A percentile compares a stretch with the other conserved stretches of the same genome.
phyloP scores from a whole-genome alignment of 2,329 filamentous ascomycete genomes.

The Phyllachora maydis region DNA sequence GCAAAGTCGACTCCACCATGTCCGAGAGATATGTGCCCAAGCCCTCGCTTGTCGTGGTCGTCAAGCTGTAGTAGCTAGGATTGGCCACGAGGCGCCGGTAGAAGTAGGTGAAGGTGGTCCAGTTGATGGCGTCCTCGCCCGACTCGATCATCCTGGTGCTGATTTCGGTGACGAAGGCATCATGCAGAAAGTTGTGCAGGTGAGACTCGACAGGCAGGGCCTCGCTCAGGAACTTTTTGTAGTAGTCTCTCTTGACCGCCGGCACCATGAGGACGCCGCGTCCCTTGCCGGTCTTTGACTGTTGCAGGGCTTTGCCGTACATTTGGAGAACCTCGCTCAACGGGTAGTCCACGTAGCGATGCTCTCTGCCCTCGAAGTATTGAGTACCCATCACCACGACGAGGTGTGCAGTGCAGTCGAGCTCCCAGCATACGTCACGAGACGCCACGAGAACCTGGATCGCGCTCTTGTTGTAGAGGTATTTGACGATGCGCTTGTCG shows the following conservation, averaged over 20 bases:
- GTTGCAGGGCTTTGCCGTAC: constrained; percentile 81
- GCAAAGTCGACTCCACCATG: constrained; percentile 78
- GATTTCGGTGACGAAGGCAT: constrained; percentile 92
- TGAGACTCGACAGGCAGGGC: constrained; percentile 91
- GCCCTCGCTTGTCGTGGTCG: constrained; percentile 74
- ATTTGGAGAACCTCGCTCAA: constrained; percentile 90
- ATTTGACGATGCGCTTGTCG: constrained; percentile 85
- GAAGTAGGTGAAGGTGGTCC: constrained; percentile 97
- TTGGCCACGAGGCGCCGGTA: constrained; percentile 89
- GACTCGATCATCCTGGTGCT: constrained; percentile 91
- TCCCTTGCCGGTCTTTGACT: constrained; percentile 46
- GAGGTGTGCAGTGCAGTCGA: constrained; percentile 71
- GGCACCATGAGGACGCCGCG: constrained; percentile 95
- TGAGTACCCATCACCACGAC: constrained; percentile 97
- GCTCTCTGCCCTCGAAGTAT: constrained; percentile 89
- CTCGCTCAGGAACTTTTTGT: constrained; percentile 96
- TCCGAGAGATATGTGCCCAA: constrained; percentile 91
- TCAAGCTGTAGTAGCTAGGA: constrained; percentile 86
- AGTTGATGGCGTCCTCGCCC: constrained; percentile 92
- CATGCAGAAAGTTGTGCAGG: constrained; percentile 75
- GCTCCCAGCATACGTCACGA: constrained; percentile 89
- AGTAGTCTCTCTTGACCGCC: constrained; percentile 86
- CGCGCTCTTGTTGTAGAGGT: constrained; percentile 74
- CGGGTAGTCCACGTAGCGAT: constrained; percentile 91
- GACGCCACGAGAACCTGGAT: constrained; percentile 63